Percentiles rank a stretch among this genome's conserved stretches.
These are phyloP conservation scores for Perkinsus chesapeaki DNA, from an alignment of 169 alveolate genomes.

Conservation along the genomic window DNA sequence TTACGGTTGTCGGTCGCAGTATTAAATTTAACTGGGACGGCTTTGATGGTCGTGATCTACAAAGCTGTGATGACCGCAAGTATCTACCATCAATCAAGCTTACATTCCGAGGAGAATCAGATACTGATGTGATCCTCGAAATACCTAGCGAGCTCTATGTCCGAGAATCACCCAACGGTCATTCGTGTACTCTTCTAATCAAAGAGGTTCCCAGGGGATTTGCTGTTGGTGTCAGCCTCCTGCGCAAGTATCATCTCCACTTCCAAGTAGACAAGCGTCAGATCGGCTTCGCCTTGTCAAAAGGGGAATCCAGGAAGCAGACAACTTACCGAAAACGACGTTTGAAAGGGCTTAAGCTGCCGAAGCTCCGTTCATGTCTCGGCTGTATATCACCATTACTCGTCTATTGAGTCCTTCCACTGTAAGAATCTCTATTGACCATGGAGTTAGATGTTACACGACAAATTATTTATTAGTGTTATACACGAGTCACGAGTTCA, in stretches of 20 bases:
- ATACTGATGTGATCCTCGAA: background rate
- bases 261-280: background rate
- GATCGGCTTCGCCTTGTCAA: background rate
- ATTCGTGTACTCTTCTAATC: background rate
- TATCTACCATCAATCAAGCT: background rate
- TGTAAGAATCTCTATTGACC: too few species aligned
- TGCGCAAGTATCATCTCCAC: background rate
- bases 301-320: too few species aligned
- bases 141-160: background rate
- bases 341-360: too few species aligned
- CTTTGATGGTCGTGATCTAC: background rate
- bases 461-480: too few species aligned
- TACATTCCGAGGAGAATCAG: background rate
- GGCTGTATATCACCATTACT: too few species aligned
- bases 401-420: too few species aligned
- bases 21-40: background rate
- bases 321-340: too few species aligned
- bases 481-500: too few species aligned
- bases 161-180: background rate
- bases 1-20: background rate
- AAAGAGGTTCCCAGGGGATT: too few species aligned
- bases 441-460: too few species aligned
- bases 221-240: background rate
- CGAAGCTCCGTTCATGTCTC: too few species aligned
- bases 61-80: background rate